Evolutionary conservation across 345 rosid genomes (phyloP).

Genomic region (Gossypium arboreum): DNA sequence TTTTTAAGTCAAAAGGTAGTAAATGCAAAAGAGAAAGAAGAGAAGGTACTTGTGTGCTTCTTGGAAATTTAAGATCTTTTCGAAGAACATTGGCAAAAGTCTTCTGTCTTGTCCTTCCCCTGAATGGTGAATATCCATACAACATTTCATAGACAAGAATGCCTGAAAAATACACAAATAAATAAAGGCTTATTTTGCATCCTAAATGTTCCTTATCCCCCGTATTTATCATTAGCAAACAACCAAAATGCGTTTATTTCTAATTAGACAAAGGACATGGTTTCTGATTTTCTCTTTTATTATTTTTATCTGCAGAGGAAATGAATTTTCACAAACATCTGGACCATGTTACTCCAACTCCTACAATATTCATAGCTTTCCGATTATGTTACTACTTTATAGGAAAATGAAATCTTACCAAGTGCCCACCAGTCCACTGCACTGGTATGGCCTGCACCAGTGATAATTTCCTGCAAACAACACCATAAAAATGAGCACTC

Average conservation of each 20-base stretch:
- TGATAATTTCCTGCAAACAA: slow-evolving; percentile 67
- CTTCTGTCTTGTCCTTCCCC: slow-evolving; percentile 93
- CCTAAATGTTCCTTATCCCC: no score
- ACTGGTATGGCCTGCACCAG: slow-evolving; percentile 89
- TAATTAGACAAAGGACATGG: no score
- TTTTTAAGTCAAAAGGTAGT: no score
- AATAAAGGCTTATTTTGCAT: no score
- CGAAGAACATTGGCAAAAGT: slow-evolving; percentile 86
- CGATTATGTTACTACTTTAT: neutral
- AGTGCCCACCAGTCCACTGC: slow-evolving; percentile 99
- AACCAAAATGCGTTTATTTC: no score
- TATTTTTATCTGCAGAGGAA: neutral
- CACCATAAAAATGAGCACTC: neutral
- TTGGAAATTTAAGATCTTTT: slow-evolving; percentile 79
- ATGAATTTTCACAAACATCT: no score
- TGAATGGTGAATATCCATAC: slow-evolving; percentile 92
- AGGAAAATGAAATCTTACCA: slow-evolving; percentile 39
- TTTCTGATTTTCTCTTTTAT: neutral
- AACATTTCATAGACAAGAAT: slow-evolving; percentile 91
- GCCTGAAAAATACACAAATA: slow-evolving; percentile 28
- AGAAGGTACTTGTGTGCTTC: slow-evolving; percentile 46
- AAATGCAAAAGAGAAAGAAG: no score
- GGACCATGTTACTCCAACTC: no score
- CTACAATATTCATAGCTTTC: neutral
- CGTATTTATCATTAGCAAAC: no score